Conservation (phyloP, 1,139 yeast genomes). For the Torulaspora globosa region DNA sequence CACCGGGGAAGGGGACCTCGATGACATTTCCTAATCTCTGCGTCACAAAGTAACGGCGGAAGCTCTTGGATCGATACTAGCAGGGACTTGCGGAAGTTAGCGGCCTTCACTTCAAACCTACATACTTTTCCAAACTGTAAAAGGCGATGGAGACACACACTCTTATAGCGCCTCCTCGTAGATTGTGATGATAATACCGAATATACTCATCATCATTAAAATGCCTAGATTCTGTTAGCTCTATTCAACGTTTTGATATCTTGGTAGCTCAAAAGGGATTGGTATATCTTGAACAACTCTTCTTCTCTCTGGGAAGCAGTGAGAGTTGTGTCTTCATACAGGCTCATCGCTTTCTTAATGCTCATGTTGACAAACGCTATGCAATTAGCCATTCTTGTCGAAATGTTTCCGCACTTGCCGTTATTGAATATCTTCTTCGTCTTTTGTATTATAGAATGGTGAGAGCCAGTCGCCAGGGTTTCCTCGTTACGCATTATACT, state of each 20-base stretch:
- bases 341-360: conserved; percentile 24
- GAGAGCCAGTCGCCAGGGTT: conserved; percentile 5
- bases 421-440: conserved; percentile 30
- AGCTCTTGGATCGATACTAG: background rate
- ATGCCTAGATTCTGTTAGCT: background rate
- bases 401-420: conserved; percentile 29
- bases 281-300: conserved; percentile 19
- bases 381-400: conserved; percentile 25
- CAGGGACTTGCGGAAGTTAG: background rate
- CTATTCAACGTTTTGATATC: background rate
- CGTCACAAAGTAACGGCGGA: background rate
- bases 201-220: background rate
- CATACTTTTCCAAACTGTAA: conserved; percentile 6
- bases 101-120: conserved; percentile 7
- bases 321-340: conserved; percentile 23
- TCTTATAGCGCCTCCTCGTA: background rate
- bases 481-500: conserved; percentile 39
- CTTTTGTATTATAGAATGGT: conserved; percentile 25
- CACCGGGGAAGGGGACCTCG: conserved; percentile 18
- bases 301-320: conserved; percentile 11
- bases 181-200: conserved; percentile 4
- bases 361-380: conserved; percentile 24
- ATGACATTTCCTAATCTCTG: conserved; percentile 5
- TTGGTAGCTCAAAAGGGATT: conserved; percentile 17
- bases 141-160: background rate